Percentiles rank a stretch among this genome's conserved stretches.
Evolutionary conservation across 2,329 filamentous ascomycete species (phyloP).

Genomic region (Aureobasidium sp.): DNA sequence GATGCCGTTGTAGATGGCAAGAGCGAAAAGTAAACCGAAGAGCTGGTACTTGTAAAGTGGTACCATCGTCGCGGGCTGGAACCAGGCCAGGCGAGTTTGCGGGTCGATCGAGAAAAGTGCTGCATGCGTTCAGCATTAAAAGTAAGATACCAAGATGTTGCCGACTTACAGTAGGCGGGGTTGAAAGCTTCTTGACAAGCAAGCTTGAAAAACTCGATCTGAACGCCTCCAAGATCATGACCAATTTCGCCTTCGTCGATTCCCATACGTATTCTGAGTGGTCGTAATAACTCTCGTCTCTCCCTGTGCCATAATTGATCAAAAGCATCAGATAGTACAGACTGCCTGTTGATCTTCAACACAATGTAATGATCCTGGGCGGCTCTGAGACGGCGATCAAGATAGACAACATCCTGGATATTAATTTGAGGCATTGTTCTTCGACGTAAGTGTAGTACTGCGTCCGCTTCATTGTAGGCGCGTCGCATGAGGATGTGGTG

Average conservation of each 20-base stretch:
- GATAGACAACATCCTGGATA: slow-evolving; percentile 15
- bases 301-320: slow-evolving; percentile 87
- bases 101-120: slow-evolving; percentile 72
- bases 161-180: slow-evolving; percentile 59
- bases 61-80: slow-evolving; percentile 73
- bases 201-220: slow-evolving; percentile 91
- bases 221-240: slow-evolving; percentile 87
- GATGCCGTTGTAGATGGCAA: slow-evolving; percentile 89
- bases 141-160: background rate
- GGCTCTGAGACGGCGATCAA: slow-evolving; percentile 29
- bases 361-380: slow-evolving; percentile 36
- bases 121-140: slow-evolving; percentile 20
- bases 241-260: slow-evolving; percentile 76
- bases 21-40: slow-evolving; percentile 75
- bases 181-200: slow-evolving; percentile 73
- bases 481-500: slow-evolving; percentile 76
- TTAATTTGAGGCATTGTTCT: slow-evolving; percentile 8
- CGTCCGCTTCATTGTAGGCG: slow-evolving; percentile 16
- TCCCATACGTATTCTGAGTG: slow-evolving; percentile 81
- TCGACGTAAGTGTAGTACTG: slow-evolving; percentile 14
- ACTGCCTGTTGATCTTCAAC: slow-evolving; percentile 37
- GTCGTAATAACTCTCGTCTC: slow-evolving; percentile 71
- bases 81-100: slow-evolving; percentile 76
- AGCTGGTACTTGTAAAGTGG: slow-evolving; percentile 87
- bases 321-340: slow-evolving; percentile 46